These are phyloP conservation scores for Rachicladosporium sp. DNA, from an alignment of 2,329 filamentous ascomycete species.

Conservation along the genomic window DNA sequence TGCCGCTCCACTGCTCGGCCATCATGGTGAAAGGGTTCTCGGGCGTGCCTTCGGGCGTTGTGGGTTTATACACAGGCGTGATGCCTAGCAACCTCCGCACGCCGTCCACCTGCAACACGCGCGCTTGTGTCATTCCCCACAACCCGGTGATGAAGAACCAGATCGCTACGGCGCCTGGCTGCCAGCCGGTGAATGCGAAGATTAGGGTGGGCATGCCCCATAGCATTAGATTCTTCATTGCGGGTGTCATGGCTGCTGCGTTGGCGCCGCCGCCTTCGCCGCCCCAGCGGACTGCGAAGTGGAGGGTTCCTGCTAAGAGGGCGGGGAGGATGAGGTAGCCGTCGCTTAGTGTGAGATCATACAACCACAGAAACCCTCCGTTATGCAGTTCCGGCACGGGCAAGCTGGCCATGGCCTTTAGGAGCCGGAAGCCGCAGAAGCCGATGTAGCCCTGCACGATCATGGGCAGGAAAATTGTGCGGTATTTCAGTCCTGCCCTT, in stretches of 20 bases:
- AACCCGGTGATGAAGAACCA: constrained; percentile 44
- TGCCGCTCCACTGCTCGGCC: background rate
- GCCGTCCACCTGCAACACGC: constrained; percentile 24
- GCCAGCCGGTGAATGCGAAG: constrained; percentile 40
- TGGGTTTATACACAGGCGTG: constrained; percentile 21
- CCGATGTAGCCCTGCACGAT: constrained; percentile 56
- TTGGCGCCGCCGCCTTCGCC: constrained; percentile 34
- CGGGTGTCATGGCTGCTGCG: constrained; percentile 15
- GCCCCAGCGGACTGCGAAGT: constrained; percentile 28
- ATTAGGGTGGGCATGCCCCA: constrained; percentile 42
- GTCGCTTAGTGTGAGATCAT: constrained; percentile 62
- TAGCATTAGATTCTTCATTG: constrained; percentile 29
- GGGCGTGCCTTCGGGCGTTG: background rate
- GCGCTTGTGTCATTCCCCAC: constrained; percentile 28
- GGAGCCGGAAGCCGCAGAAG: constrained; percentile 67
- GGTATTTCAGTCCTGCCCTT: constrained; percentile 41
- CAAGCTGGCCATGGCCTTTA: constrained; percentile 60
- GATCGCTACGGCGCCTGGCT: constrained; percentile 47
- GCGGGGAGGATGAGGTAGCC: constrained; percentile 64
- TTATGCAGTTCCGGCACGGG: constrained; percentile 68
- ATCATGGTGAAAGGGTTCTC: background rate
- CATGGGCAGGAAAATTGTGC: constrained; percentile 44
- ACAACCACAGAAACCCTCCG: constrained; percentile 66
- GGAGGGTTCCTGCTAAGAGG: constrained; percentile 21
- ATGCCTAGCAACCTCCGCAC: constrained; percentile 29